Evolutionary conservation across 768 basidiomycete genomes (phyloP).

Genomic region (Leucocoprinus birnbaumii): DNA sequence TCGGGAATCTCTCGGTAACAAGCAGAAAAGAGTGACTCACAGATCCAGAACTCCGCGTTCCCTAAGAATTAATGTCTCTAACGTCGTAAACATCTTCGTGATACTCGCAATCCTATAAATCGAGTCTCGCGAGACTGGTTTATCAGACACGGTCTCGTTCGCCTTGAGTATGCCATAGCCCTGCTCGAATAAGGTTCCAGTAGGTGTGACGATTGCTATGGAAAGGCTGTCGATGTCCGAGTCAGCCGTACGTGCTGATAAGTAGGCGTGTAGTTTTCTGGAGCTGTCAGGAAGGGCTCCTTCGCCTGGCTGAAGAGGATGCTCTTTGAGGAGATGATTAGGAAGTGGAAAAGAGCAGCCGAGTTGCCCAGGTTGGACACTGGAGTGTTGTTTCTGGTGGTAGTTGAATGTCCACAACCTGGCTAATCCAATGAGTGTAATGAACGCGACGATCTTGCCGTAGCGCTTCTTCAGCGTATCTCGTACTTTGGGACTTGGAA

Average conservation of each 20-base stretch:
- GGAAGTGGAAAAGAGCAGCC: conserved; percentile 21
- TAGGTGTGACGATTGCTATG: conserved; percentile 45
- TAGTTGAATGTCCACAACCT: not conserved
- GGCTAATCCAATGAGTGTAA: not conserved
- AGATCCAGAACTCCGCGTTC: conserved; percentile 38
- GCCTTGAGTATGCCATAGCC: conserved; percentile 41
- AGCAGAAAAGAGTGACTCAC: conserved; percentile 4
- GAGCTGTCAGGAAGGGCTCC: conserved; percentile 20
- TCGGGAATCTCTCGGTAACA: not conserved
- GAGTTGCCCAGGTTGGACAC: not conserved
- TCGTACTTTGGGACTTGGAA: too few relatives aligned
- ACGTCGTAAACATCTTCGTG: conserved; percentile 46
- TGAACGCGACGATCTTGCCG: too few relatives aligned
- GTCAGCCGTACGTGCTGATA: conserved; percentile 24
- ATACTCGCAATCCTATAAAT: conserved; percentile 52
- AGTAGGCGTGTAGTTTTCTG: conserved; percentile 23
- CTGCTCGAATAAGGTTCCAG: conserved; percentile 41
- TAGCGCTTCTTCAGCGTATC: too few relatives aligned
- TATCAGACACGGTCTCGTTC: conserved; percentile 33
- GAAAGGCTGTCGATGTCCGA: conserved; percentile 47
- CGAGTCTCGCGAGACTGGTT: conserved; percentile 35
- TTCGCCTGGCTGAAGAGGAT: conserved; percentile 21
- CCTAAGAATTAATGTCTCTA: conserved; percentile 47
- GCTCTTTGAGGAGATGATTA: conserved; percentile 23
- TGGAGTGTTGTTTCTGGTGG: not conserved